Evolutionary conservation across 441 rosid genomes (phyloP).

Genomic region (Erysimum cheiri): DNA sequence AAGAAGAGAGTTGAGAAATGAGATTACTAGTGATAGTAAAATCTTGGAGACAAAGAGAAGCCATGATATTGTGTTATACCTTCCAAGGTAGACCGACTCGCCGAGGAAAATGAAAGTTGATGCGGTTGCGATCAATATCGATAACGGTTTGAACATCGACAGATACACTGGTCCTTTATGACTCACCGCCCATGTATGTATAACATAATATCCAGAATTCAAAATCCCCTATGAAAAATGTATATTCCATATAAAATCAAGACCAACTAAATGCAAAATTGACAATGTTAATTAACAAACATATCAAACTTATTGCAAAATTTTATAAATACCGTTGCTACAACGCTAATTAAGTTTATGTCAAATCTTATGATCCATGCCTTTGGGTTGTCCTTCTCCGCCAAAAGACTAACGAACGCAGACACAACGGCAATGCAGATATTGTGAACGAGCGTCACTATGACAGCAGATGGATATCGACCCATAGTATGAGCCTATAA

Average conservation of each 20-base stretch:
- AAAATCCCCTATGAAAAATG: conserved; percentile 47
- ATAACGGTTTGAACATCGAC: conserved; percentile 57
- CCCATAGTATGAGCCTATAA: conserved; percentile 42
- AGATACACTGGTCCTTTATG: conserved; percentile 62
- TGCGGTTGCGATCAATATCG: conserved; percentile 53
- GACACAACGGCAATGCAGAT: conserved; percentile 25
- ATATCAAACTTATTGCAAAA: background rate
- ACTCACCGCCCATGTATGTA: conserved; percentile 55
- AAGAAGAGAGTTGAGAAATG: background rate
- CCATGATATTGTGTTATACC: conserved; percentile 35
- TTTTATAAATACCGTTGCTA: conserved; percentile 25
- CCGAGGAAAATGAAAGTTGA: conserved; percentile 54
- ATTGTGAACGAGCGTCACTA: conserved; percentile 38
- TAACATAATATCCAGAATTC: conserved; percentile 33
- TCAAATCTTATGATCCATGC: conserved; percentile 41
- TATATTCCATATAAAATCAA: no score
- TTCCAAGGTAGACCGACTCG: conserved; percentile 61
- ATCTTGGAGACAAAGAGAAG: background rate
- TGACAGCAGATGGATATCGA: conserved; percentile 37
- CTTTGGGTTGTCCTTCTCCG: conserved; percentile 28
- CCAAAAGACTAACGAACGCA: conserved; percentile 28
- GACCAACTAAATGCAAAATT: background rate
- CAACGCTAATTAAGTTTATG: conserved; percentile 13
- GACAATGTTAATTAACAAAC: background rate
- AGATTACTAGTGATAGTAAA: conserved; percentile 3